phyloP scores from a whole-genome alignment of 1,284 basidiomycete genomes.

The Gymnopus androsaceus region DNA sequence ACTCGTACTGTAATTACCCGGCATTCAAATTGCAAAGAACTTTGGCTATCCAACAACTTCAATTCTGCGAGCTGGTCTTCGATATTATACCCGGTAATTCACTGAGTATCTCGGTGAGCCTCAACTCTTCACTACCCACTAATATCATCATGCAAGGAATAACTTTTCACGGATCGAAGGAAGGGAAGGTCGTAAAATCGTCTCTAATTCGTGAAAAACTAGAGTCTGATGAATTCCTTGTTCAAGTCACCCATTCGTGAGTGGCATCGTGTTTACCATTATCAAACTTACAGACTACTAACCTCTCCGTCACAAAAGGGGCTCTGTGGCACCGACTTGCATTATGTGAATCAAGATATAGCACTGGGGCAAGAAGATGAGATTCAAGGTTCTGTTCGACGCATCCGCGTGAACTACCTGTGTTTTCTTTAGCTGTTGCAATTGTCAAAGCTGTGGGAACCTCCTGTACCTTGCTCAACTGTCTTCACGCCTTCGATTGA shows the following conservation, averaged over 20 bases:
- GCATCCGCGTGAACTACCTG: too few species aligned
- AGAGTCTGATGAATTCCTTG: constrained; percentile 9
- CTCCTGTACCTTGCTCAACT: constrained; percentile 31
- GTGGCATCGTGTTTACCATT: too few species aligned
- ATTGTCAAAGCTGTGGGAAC: not conserved
- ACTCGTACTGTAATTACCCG: too few species aligned
- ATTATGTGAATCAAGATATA: constrained; percentile 31
- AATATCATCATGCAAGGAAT: too few species aligned
- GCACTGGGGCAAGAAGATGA: constrained; percentile 55
- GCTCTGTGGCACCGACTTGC: constrained; percentile 52
- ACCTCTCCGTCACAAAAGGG: constrained; percentile 33
- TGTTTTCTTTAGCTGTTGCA: not conserved
- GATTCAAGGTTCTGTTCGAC: not conserved
- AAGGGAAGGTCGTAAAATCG: constrained; percentile 10
- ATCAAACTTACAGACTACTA: too few species aligned
- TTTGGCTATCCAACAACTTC: too few species aligned
- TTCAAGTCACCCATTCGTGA: too few species aligned
- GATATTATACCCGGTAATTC: too few species aligned
- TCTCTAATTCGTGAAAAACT: constrained; percentile 7
- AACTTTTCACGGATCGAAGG: constrained; percentile 12
- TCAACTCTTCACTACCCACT: not conserved
- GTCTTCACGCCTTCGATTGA: constrained; percentile 14
- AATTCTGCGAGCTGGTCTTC: too few species aligned
- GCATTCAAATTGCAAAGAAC: too few species aligned
- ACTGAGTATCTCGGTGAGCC: too few species aligned